Base-by-base conservation (phyloP, 768 basidiomycete species). In the Arthromyces matolae region DNA sequence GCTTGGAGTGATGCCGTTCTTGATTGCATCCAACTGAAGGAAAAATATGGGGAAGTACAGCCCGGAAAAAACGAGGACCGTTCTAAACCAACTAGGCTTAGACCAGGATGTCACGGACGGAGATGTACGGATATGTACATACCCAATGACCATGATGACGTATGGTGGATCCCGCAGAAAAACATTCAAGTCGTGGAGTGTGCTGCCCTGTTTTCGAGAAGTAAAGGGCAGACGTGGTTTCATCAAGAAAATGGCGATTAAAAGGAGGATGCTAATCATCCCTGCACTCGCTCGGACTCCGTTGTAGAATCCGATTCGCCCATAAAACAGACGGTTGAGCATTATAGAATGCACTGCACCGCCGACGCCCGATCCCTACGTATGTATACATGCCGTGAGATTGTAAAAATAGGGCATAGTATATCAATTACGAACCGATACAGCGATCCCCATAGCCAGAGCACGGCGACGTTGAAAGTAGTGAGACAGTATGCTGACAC, bases 301-400 rank as follows among this genome's bases (percentile, higher is more conserved):
- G 24, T 64, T 61, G 76, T 65, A 80, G 73, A 81, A 68, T 3
- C 83, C 80, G 13, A 75, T 65, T 3, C 53, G 54, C 3, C 73
- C 71, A 46, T 75, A 63, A 48, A 77, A 73, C 49, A 71, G 62
- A 31, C 73, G 68, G 57, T 86, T 85, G 18, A 87, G 66, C 68
- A 84, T 73, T 54, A 84, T 81, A 2, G 81, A 79, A 48, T 83
- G 80, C 8, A 85, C 56, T 19, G 78, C 70, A 9, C 79, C 81
- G 3, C 84, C 84, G 12, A 81, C 58, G 14, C 76, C 79, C n/a
- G 80, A 71, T 5, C 73, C 72, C 71, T 74, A 49, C 43, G 51
- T 27, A 44, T 71, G 65, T 53, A 49, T 41, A 43, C 34, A 13
- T 49, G 42, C 49, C n/a, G 0, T 33, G 32, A 23, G 29, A 22